These are phyloP conservation scores for Hanseniaspora sp. DNA, from an alignment of 1,139 yeast genomes.

Conservation along the genomic window DNA sequence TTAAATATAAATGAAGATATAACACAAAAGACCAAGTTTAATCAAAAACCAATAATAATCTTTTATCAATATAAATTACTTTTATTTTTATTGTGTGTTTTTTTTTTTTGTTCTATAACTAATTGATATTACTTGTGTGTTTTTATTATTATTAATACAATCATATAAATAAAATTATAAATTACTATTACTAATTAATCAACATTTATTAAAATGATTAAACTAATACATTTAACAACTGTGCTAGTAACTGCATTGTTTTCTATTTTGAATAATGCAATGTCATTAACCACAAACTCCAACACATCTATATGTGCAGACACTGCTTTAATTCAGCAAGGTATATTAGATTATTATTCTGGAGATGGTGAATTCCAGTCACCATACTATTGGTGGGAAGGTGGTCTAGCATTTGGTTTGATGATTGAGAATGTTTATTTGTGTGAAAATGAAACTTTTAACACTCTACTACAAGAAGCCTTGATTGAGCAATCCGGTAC, in stretches of 20 bases:
- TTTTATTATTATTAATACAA: no score
- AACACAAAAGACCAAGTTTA: background rate
- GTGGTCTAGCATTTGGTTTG: conserved; percentile 59
- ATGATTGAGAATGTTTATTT: conserved; percentile 42
- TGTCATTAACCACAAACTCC: conserved; percentile 28
- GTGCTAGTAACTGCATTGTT: background rate
- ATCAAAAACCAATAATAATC: no score
- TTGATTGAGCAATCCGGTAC: conserved; percentile 46
- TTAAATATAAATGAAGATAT: background rate
- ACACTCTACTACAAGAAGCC: conserved; percentile 36
- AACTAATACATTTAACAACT: background rate
- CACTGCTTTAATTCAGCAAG: conserved; percentile 38
- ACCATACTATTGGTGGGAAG: conserved; percentile 67
- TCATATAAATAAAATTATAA: no score
- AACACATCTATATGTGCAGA: conserved; percentile 40
- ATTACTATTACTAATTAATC: background rate
- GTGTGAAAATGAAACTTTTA: conserved; percentile 40
- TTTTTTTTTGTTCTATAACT: no score
- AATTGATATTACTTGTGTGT: no score
- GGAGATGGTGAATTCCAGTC: conserved; percentile 51
- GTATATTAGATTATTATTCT: conserved; percentile 49
- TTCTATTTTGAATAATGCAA: background rate
- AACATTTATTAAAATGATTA: background rate
- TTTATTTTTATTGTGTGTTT: no score
- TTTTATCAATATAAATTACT: no score